Conservation (phyloP, 805 yeast genomes). For the Metschnikowia aberdeeniae region DNA sequence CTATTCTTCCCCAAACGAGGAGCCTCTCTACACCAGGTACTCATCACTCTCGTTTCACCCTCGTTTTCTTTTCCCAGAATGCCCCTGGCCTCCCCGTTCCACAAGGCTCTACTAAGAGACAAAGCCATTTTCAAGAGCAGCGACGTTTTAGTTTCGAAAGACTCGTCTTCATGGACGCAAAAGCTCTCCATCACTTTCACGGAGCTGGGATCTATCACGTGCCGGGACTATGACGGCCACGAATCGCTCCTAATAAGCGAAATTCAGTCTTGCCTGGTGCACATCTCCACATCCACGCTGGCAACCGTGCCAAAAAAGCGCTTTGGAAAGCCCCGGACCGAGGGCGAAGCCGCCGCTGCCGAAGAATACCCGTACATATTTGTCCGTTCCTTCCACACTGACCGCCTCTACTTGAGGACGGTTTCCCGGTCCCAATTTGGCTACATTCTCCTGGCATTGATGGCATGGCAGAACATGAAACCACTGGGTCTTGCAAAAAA, state of each 20-base stretch:
- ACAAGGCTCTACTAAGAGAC: constrained; percentile 28
- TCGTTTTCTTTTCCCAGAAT: constrained; percentile 4
- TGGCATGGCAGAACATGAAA: constrained; percentile 55
- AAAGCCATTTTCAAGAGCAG: constrained; percentile 33
- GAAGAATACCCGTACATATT: constrained; percentile 39
- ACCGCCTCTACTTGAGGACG: constrained; percentile 34
- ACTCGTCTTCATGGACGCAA: constrained; percentile 34
- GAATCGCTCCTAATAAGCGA: constrained; percentile 29
- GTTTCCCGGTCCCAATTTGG: constrained; percentile 38
- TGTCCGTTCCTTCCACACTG: constrained; percentile 38
- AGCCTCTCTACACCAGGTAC: background rate
- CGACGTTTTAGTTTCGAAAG: constrained; percentile 35
- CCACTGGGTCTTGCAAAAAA: constrained; percentile 53
- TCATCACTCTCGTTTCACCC: background rate
- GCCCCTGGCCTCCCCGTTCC: constrained; percentile 25
- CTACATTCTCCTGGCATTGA: constrained; percentile 39
- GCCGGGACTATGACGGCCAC: constrained; percentile 28
- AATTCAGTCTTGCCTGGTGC: constrained; percentile 40
- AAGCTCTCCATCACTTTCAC: constrained; percentile 27
- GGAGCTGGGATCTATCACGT: constrained; percentile 31
- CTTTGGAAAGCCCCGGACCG: constrained; percentile 5
- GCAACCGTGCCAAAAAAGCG: constrained; percentile 4
- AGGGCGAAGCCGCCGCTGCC: constrained; percentile 1
- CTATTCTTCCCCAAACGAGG: background rate
- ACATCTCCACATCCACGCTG: constrained; percentile 25